Conservation (phyloP, 2,329 filamentous ascomycete species). For the Curvularia sp. region DNA sequence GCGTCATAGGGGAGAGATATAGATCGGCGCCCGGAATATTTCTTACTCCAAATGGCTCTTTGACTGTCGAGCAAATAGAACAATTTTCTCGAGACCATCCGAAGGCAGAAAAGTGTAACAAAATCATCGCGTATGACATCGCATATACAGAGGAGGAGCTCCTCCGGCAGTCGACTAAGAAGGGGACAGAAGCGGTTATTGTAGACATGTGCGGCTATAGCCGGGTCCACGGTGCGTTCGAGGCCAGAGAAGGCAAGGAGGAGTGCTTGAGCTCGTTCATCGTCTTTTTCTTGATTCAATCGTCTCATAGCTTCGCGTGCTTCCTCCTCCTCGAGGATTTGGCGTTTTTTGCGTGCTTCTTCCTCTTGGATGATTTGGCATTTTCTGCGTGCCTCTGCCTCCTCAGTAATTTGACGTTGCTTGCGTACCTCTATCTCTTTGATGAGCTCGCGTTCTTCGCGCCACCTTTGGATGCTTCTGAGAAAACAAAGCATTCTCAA, state of each 20-base stretch:
- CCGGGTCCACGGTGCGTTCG: conserved; percentile 26
- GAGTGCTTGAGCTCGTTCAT: not conserved
- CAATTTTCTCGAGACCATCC: not conserved
- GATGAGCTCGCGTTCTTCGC: not conserved
- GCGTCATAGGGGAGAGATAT: not conserved
- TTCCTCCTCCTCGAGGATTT: not conserved
- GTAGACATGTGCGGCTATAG: conserved; percentile 27
- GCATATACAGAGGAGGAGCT: conserved; percentile 27
- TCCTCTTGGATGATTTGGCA: not conserved
- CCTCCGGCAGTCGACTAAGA: conserved; percentile 24
- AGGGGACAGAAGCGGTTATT: conserved; percentile 30
- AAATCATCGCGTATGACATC: conserved; percentile 15
- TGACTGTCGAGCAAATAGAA: not conserved
- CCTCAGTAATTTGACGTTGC: not conserved
- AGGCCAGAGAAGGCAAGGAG: not conserved
- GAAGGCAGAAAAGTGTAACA: conserved; percentile 1
- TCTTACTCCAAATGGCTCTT: not conserved
- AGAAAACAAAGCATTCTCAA: not conserved
- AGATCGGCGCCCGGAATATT: not conserved
- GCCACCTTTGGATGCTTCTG: not conserved
- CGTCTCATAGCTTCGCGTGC: not conserved
- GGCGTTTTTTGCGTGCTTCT: not conserved
- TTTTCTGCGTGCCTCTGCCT: too few species aligned
- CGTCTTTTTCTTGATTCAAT: not conserved
- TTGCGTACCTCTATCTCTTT: not conserved